Evolutionary conservation across 1,284 basidiomycete genomes (phyloP), one percentile per base, ranked within the genome.

Genomic region (Cryptococcus amylolentus): DNA sequence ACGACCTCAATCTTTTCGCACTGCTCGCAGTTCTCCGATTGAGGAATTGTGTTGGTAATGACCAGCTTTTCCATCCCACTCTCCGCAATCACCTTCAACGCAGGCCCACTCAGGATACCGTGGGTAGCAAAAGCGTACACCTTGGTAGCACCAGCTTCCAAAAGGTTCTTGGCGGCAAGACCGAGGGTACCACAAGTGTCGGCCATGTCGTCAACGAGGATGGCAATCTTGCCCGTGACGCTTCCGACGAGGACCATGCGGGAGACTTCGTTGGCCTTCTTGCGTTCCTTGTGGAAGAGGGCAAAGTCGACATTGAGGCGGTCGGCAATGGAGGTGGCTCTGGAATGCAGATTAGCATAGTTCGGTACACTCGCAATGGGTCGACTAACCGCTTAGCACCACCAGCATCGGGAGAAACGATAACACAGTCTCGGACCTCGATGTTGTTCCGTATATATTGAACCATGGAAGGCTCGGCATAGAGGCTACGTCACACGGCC

Each of bases 141-240:
- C 73, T 86, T 85, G 46, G 81, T 78, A 12, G 93, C 95, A 2
- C 96, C 96, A 9, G 91, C 91, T 72, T 98, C 92, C 47, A 88
- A 80, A 44, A 99, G 83, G 68, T 95, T 90, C 63, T 85, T 81
- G 4, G 96, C 89, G 1, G 96, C 96, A 41, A 97, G 83, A 66
- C 91, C 93, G 54, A 99, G 84, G 56, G 96, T 99, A 44, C 96
- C 96, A 73, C 96, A 99, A 43, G 96, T 98, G 78, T 99, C 96
- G 51, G 96, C 93, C 96, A 99, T 99, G 80, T 99, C 96, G 82
- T 98, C 96, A 51, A 98, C 94, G n/a, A 99, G 83, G 62, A 99
- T 91, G 55, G 95, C 96, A 44, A 88, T 84, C 80, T 98, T 98
- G 77, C 87, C 92, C 69, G 86, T 86, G 63, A 95, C 94, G 68